phyloP scores from a whole-genome alignment of 768 basidiomycete genomes.

The Kwoniella pini region DNA sequence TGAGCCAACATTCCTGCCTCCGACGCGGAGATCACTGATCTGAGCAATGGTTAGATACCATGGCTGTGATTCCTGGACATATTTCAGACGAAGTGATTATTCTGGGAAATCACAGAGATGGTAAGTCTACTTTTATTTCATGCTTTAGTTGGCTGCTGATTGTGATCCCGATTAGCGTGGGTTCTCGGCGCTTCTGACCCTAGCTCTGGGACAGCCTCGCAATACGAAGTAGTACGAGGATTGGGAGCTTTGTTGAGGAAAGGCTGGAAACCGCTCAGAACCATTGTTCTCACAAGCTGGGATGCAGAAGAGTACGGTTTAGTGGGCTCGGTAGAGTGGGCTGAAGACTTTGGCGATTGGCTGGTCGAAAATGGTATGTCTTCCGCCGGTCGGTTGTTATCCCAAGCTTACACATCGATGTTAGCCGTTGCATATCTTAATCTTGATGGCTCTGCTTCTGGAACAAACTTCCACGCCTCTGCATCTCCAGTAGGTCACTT shows the following conservation, averaged over 20 bases:
- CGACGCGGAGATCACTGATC: constrained; percentile 9
- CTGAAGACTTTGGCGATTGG: constrained; percentile 85
- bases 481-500: constrained; percentile 63
- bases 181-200: constrained; percentile 64
- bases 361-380: constrained; percentile 63
- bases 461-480: constrained; percentile 62
- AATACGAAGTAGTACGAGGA: constrained; percentile 75
- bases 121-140: constrained; percentile 51
- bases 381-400: too few species aligned
- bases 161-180: constrained; percentile 58
- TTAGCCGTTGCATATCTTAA: constrained; percentile 81
- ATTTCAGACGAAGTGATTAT: constrained; percentile 74
- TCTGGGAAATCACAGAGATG: constrained; percentile 86
- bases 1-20: constrained; percentile 51
- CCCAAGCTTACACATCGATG: not conserved
- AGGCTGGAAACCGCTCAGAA: constrained; percentile 83
- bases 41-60: constrained; percentile 28
- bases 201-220: constrained; percentile 71
- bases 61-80: constrained; percentile 48
- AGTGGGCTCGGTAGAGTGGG: constrained; percentile 85
- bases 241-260: constrained; percentile 66
- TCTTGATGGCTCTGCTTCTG: constrained; percentile 68
- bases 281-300: constrained; percentile 73
- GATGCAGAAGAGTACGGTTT: constrained; percentile 65
- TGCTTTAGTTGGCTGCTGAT: constrained; percentile 1